phyloP scores from a whole-genome alignment of 306 rosid genomes.

The Vicia sativa region DNA sequence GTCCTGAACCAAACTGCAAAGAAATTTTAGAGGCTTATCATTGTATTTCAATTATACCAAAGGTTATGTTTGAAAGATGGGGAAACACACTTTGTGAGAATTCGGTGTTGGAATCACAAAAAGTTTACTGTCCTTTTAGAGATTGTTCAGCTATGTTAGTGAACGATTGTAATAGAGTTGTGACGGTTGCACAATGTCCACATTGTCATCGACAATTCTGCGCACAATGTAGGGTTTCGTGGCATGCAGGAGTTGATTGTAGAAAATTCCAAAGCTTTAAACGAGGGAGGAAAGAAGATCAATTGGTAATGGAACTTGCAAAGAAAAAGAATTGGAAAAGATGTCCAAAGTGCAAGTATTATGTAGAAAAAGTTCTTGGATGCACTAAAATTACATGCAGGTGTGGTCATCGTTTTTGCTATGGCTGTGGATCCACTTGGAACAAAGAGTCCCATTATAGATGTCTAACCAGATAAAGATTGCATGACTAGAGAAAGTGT shows the following conservation, averaged over 20 bases:
- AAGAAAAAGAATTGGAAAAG: constrained; percentile 22
- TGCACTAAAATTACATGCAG: background rate
- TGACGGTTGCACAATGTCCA: constrained; percentile 57
- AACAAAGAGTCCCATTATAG: too few relatives aligned
- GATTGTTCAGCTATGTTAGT: constrained; percentile 58
- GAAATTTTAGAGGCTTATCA: constrained; percentile 48
- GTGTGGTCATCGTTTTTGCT: too few relatives aligned
- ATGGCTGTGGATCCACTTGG: too few relatives aligned
- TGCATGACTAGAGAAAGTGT: too few relatives aligned
- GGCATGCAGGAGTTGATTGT: background rate
- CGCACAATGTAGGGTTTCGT: background rate
- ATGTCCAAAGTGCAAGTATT: background rate
- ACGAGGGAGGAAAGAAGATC: background rate
- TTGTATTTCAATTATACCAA: constrained; percentile 47
- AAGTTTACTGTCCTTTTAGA: constrained; percentile 55
- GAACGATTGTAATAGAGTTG: constrained; percentile 42
- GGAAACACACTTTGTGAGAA: constrained; percentile 53
- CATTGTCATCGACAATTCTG: constrained; percentile 53
- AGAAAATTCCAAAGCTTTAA: background rate
- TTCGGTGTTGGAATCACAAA: constrained; percentile 43
- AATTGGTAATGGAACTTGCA: background rate
- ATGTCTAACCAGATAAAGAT: too few relatives aligned
- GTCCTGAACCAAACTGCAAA: constrained; percentile 59
- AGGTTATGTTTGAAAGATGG: constrained; percentile 64
- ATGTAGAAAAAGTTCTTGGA: background rate